A percentile compares a stretch with the other conserved stretches of the same genome.
These are phyloP conservation scores for Cryptococcus jaspeensis DNA, from an alignment of 1,284 basidiomycete species.

Conservation along the genomic window DNA sequence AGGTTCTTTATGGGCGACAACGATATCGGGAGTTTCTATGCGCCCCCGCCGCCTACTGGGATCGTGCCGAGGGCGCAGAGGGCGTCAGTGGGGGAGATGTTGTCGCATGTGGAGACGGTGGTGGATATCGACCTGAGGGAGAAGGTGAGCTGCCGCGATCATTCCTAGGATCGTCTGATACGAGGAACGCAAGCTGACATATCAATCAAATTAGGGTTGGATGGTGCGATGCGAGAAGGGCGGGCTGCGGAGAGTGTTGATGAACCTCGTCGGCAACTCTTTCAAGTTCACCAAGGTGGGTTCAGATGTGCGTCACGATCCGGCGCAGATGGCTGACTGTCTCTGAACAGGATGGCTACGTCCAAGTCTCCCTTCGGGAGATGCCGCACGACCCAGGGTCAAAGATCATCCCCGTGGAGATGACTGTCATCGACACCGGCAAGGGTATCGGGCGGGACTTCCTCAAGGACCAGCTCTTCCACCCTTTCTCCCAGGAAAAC, in stretches of 20 bases:
- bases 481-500: conserved; percentile 83
- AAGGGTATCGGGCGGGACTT: conserved; percentile 89
- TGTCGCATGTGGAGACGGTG: conserved; percentile 64
- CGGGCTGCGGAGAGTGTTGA: conserved; percentile 84
- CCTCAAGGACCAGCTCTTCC: conserved; percentile 91
- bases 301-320: conserved; percentile 19
- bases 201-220: conserved; percentile 67
- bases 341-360: conserved; percentile 67
- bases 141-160: conserved; percentile 55
- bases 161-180: too few species aligned
- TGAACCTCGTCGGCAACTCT: conserved; percentile 95
- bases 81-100: conserved; percentile 31
- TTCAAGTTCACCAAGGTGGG: conserved; percentile 80
- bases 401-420: conserved; percentile 72
- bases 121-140: conserved; percentile 76
- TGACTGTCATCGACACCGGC: conserved; percentile 85
- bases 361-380: conserved; percentile 80
- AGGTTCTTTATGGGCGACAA: conserved; percentile 65
- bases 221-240: conserved; percentile 84
- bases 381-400: conserved; percentile 60
- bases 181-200: conserved; percentile 5
- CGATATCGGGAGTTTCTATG: conserved; percentile 89
- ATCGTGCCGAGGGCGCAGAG: conserved; percentile 57
- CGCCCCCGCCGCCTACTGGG: conserved; percentile 56
- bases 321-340: background rate